Evolutionary conservation across 2,329 filamentous ascomycete genomes (phyloP).

Genomic region (Paecilomyces formosus): DNA sequence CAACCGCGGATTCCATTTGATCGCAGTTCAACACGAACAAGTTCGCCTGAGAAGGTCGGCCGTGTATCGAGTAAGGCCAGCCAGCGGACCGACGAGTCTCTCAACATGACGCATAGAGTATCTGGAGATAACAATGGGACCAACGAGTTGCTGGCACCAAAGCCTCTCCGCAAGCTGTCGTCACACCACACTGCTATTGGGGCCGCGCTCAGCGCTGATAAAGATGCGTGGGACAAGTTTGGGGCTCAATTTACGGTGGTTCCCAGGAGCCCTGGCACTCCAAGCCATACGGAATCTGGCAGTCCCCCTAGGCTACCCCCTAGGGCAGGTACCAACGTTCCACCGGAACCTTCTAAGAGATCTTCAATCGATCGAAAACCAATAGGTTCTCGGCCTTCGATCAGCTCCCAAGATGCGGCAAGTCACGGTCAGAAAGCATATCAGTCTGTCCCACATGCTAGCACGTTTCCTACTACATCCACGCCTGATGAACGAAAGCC

Average conservation of each 20-base stretch:
- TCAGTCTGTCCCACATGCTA: slow-evolving; percentile 5
- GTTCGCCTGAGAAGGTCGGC: slow-evolving; percentile 2
- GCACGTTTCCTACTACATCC: slow-evolving; percentile 9
- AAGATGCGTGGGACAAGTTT: background rate
- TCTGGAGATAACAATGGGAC: slow-evolving; percentile 6
- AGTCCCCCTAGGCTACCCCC: background rate
- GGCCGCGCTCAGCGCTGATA: background rate
- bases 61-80: background rate
- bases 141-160: slow-evolving; percentile 16
- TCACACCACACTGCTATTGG: slow-evolving; percentile 2
- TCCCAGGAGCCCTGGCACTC: background rate
- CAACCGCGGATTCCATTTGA: slow-evolving; percentile 5
- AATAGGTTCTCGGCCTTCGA: background rate
- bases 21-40: slow-evolving; percentile 1
- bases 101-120: slow-evolving; percentile 8
- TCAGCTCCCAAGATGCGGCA: background rate
- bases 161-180: slow-evolving; percentile 13
- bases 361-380: background rate
- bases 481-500: slow-evolving; percentile 14
- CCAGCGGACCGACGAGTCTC: background rate
- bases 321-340: background rate
- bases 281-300: background rate
- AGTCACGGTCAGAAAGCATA: background rate
- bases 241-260: background rate
- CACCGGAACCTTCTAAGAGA: background rate